Evolutionary conservation across 2,329 filamentous ascomycete genomes (phyloP).

Genomic region (Fusarium sp.): DNA sequence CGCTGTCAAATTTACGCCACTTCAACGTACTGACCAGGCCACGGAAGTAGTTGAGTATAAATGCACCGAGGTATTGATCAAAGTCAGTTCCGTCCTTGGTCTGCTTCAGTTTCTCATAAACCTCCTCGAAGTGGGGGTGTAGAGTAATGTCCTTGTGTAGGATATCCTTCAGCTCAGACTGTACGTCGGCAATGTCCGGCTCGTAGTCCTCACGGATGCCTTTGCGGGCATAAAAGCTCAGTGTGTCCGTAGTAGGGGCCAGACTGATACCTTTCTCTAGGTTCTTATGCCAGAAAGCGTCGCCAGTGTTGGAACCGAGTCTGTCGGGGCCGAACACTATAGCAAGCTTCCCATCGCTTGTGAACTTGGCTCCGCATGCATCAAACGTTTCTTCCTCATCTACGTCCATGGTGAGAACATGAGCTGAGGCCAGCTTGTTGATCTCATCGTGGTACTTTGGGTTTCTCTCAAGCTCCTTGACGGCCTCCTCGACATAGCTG

Average conservation of each 20-base stretch:
- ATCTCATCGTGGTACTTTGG: neutral
- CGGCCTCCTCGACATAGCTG: neutral
- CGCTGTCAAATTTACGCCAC: neutral
- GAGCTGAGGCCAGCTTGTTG: neutral
- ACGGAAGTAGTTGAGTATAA: neutral
- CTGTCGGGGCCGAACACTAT: neutral
- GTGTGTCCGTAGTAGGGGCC: fast-evolving
- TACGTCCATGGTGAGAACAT: neutral
- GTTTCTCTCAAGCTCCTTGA: neutral
- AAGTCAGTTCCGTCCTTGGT: neutral
- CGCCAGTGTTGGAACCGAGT: neutral
- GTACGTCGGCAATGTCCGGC: neutral
- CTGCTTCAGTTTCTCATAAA: neutral
- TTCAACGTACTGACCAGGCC: neutral
- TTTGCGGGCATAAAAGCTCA: neutral
- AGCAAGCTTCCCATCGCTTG: neutral
- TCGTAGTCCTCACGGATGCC: neutral
- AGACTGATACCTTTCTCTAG: neutral
- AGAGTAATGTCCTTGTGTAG: fast-evolving
- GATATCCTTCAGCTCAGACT: neutral
- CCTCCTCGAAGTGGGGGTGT: neutral
- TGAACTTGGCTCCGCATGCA: neutral
- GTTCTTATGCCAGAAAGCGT: neutral
- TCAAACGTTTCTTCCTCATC: neutral
- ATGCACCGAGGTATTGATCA: neutral